Evolutionary conservation across 768 basidiomycete species (phyloP), one percentile per base, ranked within the genome.

Genomic region (Cubamyces lactineus): DNA sequence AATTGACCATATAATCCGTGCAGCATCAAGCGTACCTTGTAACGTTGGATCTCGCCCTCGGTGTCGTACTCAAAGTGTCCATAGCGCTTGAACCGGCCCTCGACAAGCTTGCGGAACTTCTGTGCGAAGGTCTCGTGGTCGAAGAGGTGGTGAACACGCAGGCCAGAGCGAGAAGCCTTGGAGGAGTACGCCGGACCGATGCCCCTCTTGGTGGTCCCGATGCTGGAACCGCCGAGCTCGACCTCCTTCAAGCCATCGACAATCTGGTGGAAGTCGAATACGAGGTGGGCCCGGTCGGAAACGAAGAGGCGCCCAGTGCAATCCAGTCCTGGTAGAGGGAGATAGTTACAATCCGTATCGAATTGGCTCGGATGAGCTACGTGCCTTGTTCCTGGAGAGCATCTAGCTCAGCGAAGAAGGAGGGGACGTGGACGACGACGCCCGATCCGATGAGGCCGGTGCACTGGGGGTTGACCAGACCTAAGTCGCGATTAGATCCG

Each of bases 241-340:
- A 94, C 93, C 75, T 99, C 97, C 74, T 98, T 99, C 70, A 99
- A 79, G 5, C 97, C 97, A 72, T 99, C 97, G 28, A 98, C 97
- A 71, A 98, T 98, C 79, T 99, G 97, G 77, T 99, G 97, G 75
- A 99, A 98, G 73, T 98, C 97, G 71, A 99, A 95, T 38, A 99
- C 97, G 63, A 99, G 87, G 65, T 96, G 94, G 3, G 97, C 94
- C 65, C 97, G 89, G 77, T 98, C 95, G 24, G 96, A 98, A 67
- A 99, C 82, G 73, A 97, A 91, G 19, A 99, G 77, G 38, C 97
- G 88, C 60, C 84, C 83, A 12, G 85, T 84, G 76, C 93, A 96
- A 70, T 90, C 82, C 43, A 99, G 85, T 19, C 96, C 96, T 97
- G n/a, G 56, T 19, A 17, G n/a, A 15, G 19, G 30, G 34, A 0